phyloP scores from a whole-genome alignment of 352 stramenopile species.

The Phytophthora megakarya region DNA sequence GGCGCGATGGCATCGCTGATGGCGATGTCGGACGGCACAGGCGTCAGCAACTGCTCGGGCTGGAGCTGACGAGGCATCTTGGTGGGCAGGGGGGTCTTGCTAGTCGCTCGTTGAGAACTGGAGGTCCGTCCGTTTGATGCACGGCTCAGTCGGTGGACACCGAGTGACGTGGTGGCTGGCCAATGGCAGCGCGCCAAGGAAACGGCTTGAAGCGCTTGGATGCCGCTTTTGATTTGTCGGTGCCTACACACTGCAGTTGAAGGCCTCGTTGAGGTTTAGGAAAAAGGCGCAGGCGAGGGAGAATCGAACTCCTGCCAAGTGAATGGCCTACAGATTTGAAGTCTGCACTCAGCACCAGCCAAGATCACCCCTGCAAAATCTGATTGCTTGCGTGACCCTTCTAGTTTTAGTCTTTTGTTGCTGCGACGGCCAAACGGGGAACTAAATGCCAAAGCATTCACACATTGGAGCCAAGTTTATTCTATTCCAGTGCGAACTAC shows the following conservation, averaged over 20 bases:
- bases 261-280: constrained; percentile 6
- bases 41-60: constrained; percentile 63
- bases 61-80: constrained; percentile 59
- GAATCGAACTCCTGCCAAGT: constrained; percentile 92
- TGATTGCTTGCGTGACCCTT: not conserved
- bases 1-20: constrained; percentile 81
- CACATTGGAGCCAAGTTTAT: too few relatives aligned
- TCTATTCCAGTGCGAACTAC: too few relatives aligned
- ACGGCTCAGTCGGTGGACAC: constrained; percentile 12
- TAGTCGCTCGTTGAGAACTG: constrained; percentile 34
- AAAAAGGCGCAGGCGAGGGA: constrained; percentile 87
- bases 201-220: constrained; percentile 29
- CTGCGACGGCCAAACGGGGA: too few relatives aligned
- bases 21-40: constrained; percentile 80
- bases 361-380: constrained; percentile 79
- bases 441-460: too few relatives aligned
- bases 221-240: constrained; percentile 27
- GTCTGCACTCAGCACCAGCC: constrained; percentile 91
- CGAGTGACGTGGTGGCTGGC: constrained; percentile 26
- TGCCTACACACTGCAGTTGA: too few relatives aligned
- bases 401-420: too few relatives aligned
- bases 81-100: constrained; percentile 17
- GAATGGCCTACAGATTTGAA: constrained; percentile 94
- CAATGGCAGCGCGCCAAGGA: constrained; percentile 31
- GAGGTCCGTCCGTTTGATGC: constrained; percentile 6